These are phyloP conservation scores for Cajanus cajan DNA, from an alignment of 306 rosid species.

Conservation along the genomic window DNA sequence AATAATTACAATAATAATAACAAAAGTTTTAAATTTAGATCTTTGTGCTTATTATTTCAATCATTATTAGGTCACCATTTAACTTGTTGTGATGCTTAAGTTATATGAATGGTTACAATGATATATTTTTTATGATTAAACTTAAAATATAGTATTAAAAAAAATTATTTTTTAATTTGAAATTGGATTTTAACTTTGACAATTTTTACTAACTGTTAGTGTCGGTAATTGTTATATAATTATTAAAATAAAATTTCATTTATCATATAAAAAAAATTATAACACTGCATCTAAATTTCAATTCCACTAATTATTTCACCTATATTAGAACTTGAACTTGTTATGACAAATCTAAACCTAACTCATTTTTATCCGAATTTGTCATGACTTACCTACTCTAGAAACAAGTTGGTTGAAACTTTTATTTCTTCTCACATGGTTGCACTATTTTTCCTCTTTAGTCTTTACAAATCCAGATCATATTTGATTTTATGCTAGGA, in stretches of 20 bases:
- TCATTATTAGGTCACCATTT: no score
- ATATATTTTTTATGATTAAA: no score
- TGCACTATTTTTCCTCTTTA: slow-evolving; percentile 11
- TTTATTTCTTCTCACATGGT: slow-evolving; percentile 30
- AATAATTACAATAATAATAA: no score
- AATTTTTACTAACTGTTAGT: not conserved
- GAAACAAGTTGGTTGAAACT: slow-evolving; percentile 24
- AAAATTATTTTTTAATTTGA: not conserved
- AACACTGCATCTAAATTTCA: not conserved
- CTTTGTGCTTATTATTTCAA: no score
- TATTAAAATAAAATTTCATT: not conserved
- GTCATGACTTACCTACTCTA: slow-evolving; percentile 19
- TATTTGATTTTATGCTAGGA: not conserved
- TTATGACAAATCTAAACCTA: slow-evolving; percentile 4
- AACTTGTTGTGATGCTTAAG: not conserved
- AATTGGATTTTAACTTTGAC: not conserved
- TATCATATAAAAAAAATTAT: not conserved
- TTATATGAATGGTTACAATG: no score
- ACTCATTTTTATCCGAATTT: not conserved
- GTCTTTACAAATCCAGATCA: not conserved
- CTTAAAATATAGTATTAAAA: no score
- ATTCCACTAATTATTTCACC: slow-evolving; percentile 8
- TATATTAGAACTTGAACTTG: not conserved
- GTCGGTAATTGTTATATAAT: not conserved
- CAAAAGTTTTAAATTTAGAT: no score